phyloP scores from a whole-genome alignment of 2,329 filamentous ascomycete genomes.

The Dactylella cylindrospora region DNA sequence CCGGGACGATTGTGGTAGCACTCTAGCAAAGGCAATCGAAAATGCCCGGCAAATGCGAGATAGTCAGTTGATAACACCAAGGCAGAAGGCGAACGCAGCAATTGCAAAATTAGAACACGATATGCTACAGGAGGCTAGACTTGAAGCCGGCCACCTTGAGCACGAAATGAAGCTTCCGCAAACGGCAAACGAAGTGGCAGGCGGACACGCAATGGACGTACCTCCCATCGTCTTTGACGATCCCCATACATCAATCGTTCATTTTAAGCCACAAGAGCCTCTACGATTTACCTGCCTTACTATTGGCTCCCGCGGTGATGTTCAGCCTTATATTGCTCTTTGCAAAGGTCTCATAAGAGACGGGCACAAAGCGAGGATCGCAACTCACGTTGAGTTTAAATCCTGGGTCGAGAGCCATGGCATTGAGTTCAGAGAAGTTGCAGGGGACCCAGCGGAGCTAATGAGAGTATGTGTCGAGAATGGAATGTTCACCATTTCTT shows the following conservation, averaged over 20 bases:
- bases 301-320: constrained; percentile 91
- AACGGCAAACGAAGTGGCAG: constrained; percentile 45
- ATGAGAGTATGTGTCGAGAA: constrained; percentile 97
- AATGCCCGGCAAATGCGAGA: constrained; percentile 70
- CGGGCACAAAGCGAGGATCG: constrained; percentile 82
- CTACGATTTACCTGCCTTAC: constrained; percentile 89
- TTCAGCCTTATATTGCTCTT: constrained; percentile 94
- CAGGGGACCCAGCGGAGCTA: constrained; percentile 86
- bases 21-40: constrained; percentile 74
- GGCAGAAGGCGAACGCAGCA: constrained; percentile 70
- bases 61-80: constrained; percentile 66
- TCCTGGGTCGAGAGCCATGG: constrained; percentile 88
- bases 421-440: constrained; percentile 85
- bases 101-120: constrained; percentile 78
- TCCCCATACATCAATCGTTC: constrained; percentile 78
- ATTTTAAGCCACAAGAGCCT: constrained; percentile 80
- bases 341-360: constrained; percentile 88
- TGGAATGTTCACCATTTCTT: constrained; percentile 92
- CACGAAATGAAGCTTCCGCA: constrained; percentile 52
- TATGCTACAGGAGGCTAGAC: constrained; percentile 72
- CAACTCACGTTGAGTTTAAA: constrained; percentile 87
- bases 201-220: constrained; percentile 55
- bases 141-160: constrained; percentile 53
- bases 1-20: constrained; percentile 86
- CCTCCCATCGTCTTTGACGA: constrained; percentile 88